phyloP scores from a whole-genome alignment of 805 yeast species.

The Jamesozyma gamospora region DNA sequence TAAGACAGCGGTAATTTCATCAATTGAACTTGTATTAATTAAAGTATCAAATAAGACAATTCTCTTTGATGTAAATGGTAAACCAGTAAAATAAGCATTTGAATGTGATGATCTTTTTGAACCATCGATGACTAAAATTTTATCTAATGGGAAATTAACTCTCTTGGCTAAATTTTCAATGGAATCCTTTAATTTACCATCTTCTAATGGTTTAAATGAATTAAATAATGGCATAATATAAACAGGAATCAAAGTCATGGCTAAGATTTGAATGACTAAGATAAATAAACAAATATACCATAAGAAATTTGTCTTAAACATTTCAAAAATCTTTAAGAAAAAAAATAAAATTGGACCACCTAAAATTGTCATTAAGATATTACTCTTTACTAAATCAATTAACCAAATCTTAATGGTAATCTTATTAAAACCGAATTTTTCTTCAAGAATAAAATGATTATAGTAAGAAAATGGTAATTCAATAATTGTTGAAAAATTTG shows the following conservation, averaged over 20 bases:
- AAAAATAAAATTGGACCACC: conserved; percentile 68
- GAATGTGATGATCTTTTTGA: conserved; percentile 94
- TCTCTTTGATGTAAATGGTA: conserved; percentile 88
- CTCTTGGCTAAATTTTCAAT: conserved; percentile 70
- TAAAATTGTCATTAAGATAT: conserved; percentile 42
- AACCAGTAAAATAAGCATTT: conserved; percentile 90
- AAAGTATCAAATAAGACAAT: conserved; percentile 90
- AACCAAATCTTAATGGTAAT: conserved; percentile 64
- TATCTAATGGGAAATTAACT: conserved; percentile 77
- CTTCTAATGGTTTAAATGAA: conserved; percentile 80
- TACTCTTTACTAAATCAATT: conserved; percentile 57
- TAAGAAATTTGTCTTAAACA: conserved; percentile 73
- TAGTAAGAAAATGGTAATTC: conserved; percentile 66
- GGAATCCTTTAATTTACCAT: conserved; percentile 74
- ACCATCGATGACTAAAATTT: conserved; percentile 89
- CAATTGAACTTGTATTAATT: conserved; percentile 63
- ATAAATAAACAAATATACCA: conserved; percentile 68
- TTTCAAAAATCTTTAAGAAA: conserved; percentile 70
- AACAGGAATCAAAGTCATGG: conserved; percentile 71
- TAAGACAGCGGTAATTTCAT: conserved; percentile 83
- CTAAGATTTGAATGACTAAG: conserved; percentile 58
- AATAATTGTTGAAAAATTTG: conserved; percentile 41
- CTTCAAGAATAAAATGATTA: conserved; percentile 80
- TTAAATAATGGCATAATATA: conserved; percentile 89
- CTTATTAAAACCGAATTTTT: conserved; percentile 88